These are phyloP conservation scores for Aschersonia sp. DNA, from an alignment of 2,329 filamentous ascomycete species.

Conservation along the genomic window DNA sequence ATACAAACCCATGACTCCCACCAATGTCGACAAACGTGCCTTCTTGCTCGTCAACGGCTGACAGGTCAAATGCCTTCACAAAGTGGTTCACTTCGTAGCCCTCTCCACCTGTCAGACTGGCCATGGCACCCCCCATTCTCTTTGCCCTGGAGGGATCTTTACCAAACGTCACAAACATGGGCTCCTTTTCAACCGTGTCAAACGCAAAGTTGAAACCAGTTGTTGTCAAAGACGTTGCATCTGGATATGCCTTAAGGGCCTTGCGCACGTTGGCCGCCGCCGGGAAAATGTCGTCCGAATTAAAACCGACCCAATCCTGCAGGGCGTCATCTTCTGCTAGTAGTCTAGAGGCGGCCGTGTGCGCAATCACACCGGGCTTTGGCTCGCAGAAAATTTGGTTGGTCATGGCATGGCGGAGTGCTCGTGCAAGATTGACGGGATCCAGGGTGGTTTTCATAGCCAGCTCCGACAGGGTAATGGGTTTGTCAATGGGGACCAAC, in stretches of 20 bases:
- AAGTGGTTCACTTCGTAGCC: slow-evolving; percentile 40
- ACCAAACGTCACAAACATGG: slow-evolving; percentile 38
- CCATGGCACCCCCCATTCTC: slow-evolving; percentile 40
- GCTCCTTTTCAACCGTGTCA: slow-evolving; percentile 31
- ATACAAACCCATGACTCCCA: slow-evolving; percentile 43
- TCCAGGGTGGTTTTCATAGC: slow-evolving; percentile 29
- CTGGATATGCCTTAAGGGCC: slow-evolving; percentile 28
- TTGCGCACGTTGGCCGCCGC: slow-evolving; percentile 29
- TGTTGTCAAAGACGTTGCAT: slow-evolving; percentile 30
- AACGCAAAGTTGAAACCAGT: slow-evolving; percentile 38
- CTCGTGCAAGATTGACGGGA: slow-evolving; percentile 32
- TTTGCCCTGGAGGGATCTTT: slow-evolving; percentile 30
- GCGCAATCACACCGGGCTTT: slow-evolving; percentile 32
- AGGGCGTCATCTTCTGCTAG: slow-evolving; percentile 33
- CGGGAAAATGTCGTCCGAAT: slow-evolving; percentile 37
- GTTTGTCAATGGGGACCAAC: slow-evolving; percentile 30
- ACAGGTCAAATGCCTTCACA: slow-evolving; percentile 38
- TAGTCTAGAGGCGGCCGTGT: slow-evolving; percentile 37
- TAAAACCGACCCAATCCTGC: slow-evolving; percentile 40
- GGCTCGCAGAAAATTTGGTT: slow-evolving; percentile 40
- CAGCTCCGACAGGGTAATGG: slow-evolving; percentile 30
- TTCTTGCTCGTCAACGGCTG: slow-evolving; percentile 23
- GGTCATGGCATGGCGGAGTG: slow-evolving; percentile 42
- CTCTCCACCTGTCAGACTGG: slow-evolving; percentile 36
- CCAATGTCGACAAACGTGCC: slow-evolving; percentile 44